A percentile compares a stretch with the other conserved stretches of the same genome.
phyloP scores from a whole-genome alignment of 108 stramenopile species.

The Cyclotella sp. region DNA sequence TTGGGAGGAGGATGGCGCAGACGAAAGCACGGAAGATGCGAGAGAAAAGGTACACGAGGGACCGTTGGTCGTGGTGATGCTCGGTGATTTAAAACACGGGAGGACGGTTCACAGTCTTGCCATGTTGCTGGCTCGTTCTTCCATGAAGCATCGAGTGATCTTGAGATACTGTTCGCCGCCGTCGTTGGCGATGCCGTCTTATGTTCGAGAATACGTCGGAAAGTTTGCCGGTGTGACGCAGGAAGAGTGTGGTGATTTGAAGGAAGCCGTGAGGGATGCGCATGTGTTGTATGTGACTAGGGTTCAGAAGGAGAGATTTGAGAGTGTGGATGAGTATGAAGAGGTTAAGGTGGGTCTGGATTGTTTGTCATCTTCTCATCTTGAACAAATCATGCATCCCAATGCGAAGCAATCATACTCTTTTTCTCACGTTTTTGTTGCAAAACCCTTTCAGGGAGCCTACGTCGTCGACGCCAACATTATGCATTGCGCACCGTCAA shows the following conservation, averaged over 20 bases:
- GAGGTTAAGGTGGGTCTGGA: slow-evolving; percentile 65
- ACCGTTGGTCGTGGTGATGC: slow-evolving; percentile 67
- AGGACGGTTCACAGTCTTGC: slow-evolving; percentile 97
- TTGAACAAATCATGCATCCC: too few species aligned
- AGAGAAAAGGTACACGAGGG: slow-evolving; percentile 42
- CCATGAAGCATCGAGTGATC: slow-evolving; percentile 52
- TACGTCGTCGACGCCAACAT: slow-evolving; percentile 84
- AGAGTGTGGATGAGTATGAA: slow-evolving; percentile 79
- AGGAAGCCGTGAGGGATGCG: slow-evolving; percentile 69
- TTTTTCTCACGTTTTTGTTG: background rate
- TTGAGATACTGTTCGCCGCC: slow-evolving; percentile 89
- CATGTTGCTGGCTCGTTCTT: slow-evolving; percentile 78
- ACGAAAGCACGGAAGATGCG: slow-evolving; percentile 17
- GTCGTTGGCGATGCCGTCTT: slow-evolving; percentile 84
- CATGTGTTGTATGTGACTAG: slow-evolving; percentile 97
- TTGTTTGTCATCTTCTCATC: background rate
- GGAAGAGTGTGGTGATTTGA: slow-evolving; percentile 58
- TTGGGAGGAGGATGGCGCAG: slow-evolving; percentile 8
- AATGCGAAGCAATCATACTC: background rate
- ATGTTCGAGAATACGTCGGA: slow-evolving; percentile 78
- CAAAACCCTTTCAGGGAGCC: slow-evolving; percentile 53
- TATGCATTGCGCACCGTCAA: slow-evolving; percentile 70
- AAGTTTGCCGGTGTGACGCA: slow-evolving; percentile 58
- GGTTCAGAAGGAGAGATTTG: slow-evolving; percentile 96
- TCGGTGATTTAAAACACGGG: slow-evolving; percentile 97